Conservation (phyloP, 257 asterid genomes). For the Nicotiana tabacum region DNA sequence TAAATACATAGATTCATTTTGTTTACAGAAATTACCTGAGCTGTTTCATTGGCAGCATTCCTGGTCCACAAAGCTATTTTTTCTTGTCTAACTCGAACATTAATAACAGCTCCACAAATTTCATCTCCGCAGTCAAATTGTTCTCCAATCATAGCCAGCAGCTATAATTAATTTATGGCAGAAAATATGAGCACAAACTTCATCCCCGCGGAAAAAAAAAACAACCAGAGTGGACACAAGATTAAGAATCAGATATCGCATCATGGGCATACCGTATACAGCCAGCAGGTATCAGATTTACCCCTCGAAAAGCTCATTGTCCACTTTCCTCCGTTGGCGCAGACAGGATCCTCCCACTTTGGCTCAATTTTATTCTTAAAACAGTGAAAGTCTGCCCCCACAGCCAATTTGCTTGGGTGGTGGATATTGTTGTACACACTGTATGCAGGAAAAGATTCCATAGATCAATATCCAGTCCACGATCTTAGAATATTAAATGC, state of each 20-base stretch:
- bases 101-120: slow-evolving; percentile 96
- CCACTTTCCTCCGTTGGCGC: slow-evolving; percentile 97
- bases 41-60: slow-evolving; percentile 88
- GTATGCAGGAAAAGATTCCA: slow-evolving; percentile 15
- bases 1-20: background rate
- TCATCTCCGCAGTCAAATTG: slow-evolving; percentile 94
- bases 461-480: background rate
- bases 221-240: slow-evolving; percentile 2
- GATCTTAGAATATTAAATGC: background rate
- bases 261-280: slow-evolving; percentile 56
- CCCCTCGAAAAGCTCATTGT: slow-evolving; percentile 46
- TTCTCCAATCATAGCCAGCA: slow-evolving; percentile 96
- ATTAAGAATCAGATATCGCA: background rate
- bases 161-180: slow-evolving; percentile 29
- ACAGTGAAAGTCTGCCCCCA: slow-evolving; percentile 74
- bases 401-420: slow-evolving; percentile 76
- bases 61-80: slow-evolving; percentile 84
- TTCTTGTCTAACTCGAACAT: slow-evolving; percentile 67
- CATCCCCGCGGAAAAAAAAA: background rate
- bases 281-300: slow-evolving; percentile 83
- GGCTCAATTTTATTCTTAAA: slow-evolving; percentile 86
- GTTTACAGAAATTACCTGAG: slow-evolving; percentile 57
- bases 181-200: background rate
- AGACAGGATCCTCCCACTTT: slow-evolving; percentile 93
- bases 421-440: slow-evolving; percentile 77